Evolutionary conservation across 148 eudicot genomes (phyloP).

Genomic region (Spergularia marina): DNA sequence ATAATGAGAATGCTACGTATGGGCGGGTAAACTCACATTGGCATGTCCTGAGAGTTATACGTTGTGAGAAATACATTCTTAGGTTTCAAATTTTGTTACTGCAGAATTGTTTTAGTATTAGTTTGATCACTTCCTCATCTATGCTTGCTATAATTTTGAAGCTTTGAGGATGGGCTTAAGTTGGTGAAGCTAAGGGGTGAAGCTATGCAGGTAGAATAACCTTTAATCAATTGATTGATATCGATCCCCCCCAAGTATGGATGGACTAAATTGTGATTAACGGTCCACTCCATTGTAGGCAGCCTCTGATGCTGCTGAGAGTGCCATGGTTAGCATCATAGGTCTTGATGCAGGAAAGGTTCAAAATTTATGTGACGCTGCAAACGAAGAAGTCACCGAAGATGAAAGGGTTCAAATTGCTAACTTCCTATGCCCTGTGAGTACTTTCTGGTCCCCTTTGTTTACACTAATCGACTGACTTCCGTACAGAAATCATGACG

Average conservation of each 20-base stretch:
- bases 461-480: background rate
- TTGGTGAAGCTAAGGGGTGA: constrained; percentile 91
- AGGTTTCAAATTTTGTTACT: background rate
- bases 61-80: background rate
- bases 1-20: background rate
- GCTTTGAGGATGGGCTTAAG: constrained; percentile 98
- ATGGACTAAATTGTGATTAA: background rate
- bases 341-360: constrained; percentile 85
- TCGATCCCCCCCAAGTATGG: background rate
- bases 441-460: constrained; percentile 1
- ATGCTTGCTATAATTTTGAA: constrained; percentile 28
- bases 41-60: background rate
- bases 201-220: constrained; percentile 72
- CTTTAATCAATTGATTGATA: constrained; percentile 13
- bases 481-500: background rate
- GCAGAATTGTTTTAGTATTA: background rate
- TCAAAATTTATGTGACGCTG: constrained; percentile 82
- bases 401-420: constrained; percentile 79
- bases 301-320: constrained; percentile 83
- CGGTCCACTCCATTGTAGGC: constrained; percentile 36
- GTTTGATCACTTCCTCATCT: background rate
- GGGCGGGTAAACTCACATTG: background rate
- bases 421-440: constrained; percentile 78
- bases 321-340: constrained; percentile 85
- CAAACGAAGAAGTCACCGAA: constrained; percentile 82